These are phyloP conservation scores for Basidioascus undulatus DNA, from an alignment of 768 basidiomycete species.

Conservation along the genomic window DNA sequence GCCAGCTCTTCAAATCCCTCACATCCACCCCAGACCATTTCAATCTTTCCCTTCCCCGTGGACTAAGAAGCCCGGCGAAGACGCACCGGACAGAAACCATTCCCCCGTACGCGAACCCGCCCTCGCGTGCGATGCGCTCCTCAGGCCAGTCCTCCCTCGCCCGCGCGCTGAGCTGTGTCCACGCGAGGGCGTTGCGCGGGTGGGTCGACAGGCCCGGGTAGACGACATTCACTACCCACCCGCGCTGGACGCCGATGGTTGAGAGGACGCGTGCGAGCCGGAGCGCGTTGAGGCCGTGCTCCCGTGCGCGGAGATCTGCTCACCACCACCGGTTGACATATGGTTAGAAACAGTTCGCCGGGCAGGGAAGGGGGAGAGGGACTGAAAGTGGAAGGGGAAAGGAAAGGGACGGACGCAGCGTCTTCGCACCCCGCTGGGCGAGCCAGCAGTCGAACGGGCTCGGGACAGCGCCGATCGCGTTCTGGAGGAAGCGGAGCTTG, in stretches of 20 bases:
- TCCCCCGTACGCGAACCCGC: constrained; percentile 68
- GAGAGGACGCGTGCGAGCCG: constrained; percentile 39
- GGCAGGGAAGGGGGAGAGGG: no score
- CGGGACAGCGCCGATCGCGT: constrained; percentile 29
- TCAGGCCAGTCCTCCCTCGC: constrained; percentile 12
- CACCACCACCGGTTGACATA: no score
- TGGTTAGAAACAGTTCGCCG: no score
- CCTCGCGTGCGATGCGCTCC: constrained; percentile 9
- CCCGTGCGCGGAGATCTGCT: constrained; percentile 64
- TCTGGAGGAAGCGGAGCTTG: constrained; percentile 65
- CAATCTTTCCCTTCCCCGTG: no score
- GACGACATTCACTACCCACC: constrained; percentile 46
- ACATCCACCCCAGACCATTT: no score
- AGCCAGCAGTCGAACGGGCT: constrained; percentile 76
- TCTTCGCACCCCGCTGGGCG: constrained; percentile 73
- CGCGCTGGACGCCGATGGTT: constrained; percentile 14
- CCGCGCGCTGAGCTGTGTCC: constrained; percentile 11
- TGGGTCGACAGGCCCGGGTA: constrained; percentile 61
- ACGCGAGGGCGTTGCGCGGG: constrained; percentile 23
- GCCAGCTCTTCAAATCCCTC: no score
- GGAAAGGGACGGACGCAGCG: no score
- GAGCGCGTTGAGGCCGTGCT: constrained; percentile 65
- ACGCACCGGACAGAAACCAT: no score
- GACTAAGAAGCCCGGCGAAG: no score
- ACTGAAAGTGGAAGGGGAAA: no score